Conservation (phyloP, 129 eudicot genomes). For the Escallonia rubra region DNA sequence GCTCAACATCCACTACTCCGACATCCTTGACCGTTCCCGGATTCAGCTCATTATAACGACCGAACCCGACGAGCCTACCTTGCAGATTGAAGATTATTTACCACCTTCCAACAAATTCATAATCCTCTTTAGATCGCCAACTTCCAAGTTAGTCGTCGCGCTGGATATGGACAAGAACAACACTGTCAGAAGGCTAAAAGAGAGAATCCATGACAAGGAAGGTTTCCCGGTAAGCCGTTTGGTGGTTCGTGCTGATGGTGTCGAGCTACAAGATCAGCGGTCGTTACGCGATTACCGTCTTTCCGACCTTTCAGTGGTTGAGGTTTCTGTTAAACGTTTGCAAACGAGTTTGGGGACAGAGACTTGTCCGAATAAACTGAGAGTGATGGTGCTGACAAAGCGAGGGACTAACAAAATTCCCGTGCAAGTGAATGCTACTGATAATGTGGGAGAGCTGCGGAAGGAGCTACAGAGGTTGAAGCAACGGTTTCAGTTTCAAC, state of each 20-base stretch:
- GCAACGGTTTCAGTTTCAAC: constrained; percentile 28
- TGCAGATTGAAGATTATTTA: constrained; percentile 3
- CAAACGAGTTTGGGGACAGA: background rate
- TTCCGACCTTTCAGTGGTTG: constrained; percentile 46
- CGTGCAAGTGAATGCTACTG: constrained; percentile 43
- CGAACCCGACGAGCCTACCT: constrained; percentile 1
- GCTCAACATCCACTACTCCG: constrained; percentile 48
- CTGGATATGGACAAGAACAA: constrained; percentile 40
- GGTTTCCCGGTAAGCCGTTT: constrained; percentile 25
- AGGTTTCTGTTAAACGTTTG: constrained; percentile 23
- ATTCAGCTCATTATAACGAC: constrained; percentile 32
- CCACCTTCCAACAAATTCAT: constrained; percentile 31
- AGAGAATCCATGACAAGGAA: constrained; percentile 37
- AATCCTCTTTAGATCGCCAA: constrained; percentile 28
- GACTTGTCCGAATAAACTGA: constrained; percentile 33
- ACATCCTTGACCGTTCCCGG: constrained; percentile 42
- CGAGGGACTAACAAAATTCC: constrained; percentile 43
- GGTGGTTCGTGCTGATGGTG: constrained; percentile 31
- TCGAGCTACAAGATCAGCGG: constrained; percentile 51
- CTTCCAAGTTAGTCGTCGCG: constrained; percentile 2
- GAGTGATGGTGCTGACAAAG: constrained; percentile 37
- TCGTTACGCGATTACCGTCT: constrained; percentile 35
- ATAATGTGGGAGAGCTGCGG: constrained; percentile 48
- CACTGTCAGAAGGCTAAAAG: constrained; percentile 36
- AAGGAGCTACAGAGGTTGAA: constrained; percentile 43